These are phyloP conservation scores for Boletus subparvulus DNA, from an alignment of 768 basidiomycete species.

Conservation along the genomic window DNA sequence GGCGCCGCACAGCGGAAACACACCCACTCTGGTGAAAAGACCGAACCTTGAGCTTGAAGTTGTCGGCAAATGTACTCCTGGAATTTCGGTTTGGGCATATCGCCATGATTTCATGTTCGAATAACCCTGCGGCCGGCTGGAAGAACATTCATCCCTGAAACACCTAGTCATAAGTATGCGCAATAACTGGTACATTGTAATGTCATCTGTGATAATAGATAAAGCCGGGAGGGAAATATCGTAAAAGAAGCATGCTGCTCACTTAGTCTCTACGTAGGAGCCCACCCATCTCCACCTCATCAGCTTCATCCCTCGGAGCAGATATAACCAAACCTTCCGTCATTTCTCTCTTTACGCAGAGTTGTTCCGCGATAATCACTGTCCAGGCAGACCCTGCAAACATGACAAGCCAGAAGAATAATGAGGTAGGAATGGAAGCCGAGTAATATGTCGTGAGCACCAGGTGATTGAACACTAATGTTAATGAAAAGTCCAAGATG, in stretches of 20 bases:
- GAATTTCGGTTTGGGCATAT: conserved; percentile 1
- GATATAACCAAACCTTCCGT: conserved; percentile 69
- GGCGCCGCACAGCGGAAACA: conserved; percentile 4
- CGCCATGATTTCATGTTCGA: conserved; percentile 5
- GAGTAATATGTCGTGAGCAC: conserved; percentile 88
- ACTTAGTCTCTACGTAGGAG: conserved; percentile 58
- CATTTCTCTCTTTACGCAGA: conserved; percentile 92
- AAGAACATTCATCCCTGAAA: conserved; percentile 15
- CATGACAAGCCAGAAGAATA: conserved; percentile 91
- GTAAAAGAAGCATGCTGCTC: conserved; percentile 36
- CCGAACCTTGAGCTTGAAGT: conserved; percentile 17
- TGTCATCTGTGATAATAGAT: conserved; percentile 12
- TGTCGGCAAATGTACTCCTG: background rate
- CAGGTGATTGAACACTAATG: conserved; percentile 87
- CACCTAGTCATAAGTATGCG: conserved; percentile 12
- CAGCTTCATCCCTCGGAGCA: conserved; percentile 41
- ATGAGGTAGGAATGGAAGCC: conserved; percentile 68
- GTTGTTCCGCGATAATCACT: conserved; percentile 83
- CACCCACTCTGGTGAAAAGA: background rate
- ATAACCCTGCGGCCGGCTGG: background rate
- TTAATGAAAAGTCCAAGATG: conserved; percentile 92
- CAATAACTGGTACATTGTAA: conserved; percentile 24
- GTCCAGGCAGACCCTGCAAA: conserved; percentile 67
- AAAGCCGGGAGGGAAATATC: conserved; percentile 1
- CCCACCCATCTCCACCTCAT: conserved; percentile 56